Conservation (phyloP, 345 rosid species). For the Reutealis trisperma region DNA sequence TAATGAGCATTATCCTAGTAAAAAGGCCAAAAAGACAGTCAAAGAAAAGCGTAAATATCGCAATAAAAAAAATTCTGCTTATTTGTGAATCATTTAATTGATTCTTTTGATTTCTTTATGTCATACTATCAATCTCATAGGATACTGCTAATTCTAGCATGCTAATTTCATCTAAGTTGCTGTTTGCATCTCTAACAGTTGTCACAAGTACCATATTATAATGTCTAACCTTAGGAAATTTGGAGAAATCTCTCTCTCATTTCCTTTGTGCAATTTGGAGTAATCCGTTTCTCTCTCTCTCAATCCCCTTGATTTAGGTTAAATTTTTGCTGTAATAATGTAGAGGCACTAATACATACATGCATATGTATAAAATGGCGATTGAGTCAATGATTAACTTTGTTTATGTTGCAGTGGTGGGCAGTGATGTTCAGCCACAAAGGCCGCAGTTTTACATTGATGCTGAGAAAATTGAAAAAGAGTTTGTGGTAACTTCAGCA, state of each 20-base stretch:
- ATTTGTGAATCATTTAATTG: neutral
- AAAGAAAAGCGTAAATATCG: constrained; percentile 53
- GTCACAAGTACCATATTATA: neutral
- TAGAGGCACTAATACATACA: neutral
- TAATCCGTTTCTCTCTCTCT: neutral
- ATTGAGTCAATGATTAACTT: constrained; percentile 16
- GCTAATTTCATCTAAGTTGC: too few relatives aligned
- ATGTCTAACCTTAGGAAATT: neutral
- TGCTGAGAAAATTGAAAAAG: constrained; percentile 68
- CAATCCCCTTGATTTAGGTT: neutral
- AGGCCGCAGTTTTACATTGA: constrained; percentile 52
- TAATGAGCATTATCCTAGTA: constrained; percentile 56
- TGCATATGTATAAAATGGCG: neutral
- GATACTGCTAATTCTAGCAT: too few relatives aligned
- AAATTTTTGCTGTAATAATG: neutral
- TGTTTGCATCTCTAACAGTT: neutral
- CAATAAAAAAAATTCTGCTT: neutral
- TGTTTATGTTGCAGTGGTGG: constrained; percentile 37
- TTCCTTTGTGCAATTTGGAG: neutral
- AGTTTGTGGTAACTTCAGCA: constrained; percentile 79
- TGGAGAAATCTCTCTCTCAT: too few relatives aligned
- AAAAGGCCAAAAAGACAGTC: constrained; percentile 64
- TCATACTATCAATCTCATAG: too few relatives aligned
- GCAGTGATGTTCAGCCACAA: constrained; percentile 43
- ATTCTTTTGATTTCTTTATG: neutral